Evolutionary conservation across 1,139 yeast species (phyloP).

Genomic region (Blastobotrys raffinosifermentans): DNA sequence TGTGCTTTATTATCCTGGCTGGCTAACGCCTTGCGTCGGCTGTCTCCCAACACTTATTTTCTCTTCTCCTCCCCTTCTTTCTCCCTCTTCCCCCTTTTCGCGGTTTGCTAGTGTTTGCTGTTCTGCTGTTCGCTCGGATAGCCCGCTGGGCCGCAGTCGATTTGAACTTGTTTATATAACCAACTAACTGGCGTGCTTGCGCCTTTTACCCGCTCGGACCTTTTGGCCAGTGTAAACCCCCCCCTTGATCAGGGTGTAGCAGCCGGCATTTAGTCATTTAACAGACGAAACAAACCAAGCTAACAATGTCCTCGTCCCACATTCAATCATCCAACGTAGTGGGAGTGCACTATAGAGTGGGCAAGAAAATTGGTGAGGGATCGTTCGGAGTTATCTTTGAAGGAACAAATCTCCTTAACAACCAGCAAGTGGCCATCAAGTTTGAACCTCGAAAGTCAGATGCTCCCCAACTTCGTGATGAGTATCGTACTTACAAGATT

Average conservation of each 20-base stretch:
- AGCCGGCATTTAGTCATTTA: slow-evolving; percentile 2
- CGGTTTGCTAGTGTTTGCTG: too few relatives aligned
- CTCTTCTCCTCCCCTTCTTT: slow-evolving; percentile 2
- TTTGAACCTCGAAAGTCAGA: slow-evolving; percentile 93
- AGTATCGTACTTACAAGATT: slow-evolving; percentile 85
- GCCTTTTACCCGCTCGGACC: slow-evolving; percentile 1
- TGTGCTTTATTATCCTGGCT: too few relatives aligned
- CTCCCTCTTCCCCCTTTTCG: slow-evolving; percentile 1
- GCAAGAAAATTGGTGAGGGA: slow-evolving; percentile 96
- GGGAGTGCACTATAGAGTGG: slow-evolving; percentile 85
- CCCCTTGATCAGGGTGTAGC: slow-evolving; percentile 1
- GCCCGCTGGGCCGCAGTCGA: too few relatives aligned
- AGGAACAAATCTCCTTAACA: slow-evolving; percentile 82
- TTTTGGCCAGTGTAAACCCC: neutral
- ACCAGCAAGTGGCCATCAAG: slow-evolving; percentile 67
- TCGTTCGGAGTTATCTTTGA: slow-evolving; percentile 96
- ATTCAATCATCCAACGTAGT: slow-evolving; percentile 44
- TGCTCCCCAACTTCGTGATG: slow-evolving; percentile 95
- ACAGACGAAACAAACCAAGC: neutral
- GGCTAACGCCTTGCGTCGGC: neutral
- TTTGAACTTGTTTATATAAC: too few relatives aligned
- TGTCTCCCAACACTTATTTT: slow-evolving; percentile 3
- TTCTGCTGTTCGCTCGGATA: too few relatives aligned
- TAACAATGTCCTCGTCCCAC: slow-evolving; percentile 24
- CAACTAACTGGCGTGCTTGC: too few relatives aligned